Conservation (phyloP, 192 early-diverging fungal genomes). For the Ramicandelaber brevisporus region DNA sequence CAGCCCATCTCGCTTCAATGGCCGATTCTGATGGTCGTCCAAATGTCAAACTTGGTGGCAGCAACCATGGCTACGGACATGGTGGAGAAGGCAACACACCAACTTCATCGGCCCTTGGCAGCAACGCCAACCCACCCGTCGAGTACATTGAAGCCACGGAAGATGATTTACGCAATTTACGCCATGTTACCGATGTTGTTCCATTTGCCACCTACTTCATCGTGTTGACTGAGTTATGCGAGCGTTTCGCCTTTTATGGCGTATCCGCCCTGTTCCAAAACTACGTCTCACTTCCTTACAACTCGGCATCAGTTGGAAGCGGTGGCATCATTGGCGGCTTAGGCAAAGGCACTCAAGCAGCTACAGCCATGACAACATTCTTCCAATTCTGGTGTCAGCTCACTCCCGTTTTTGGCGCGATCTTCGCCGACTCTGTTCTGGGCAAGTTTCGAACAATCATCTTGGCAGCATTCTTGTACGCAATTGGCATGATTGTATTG, state of each 20-base stretch:
- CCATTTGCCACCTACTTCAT: slow-evolving; percentile 21
- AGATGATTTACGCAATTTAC: slow-evolving; percentile 24
- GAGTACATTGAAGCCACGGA: too few relatives aligned
- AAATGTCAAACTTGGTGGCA: too few relatives aligned
- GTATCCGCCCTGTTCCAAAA: slow-evolving; percentile 24
- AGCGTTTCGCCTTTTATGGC: slow-evolving; percentile 30
- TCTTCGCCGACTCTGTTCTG: slow-evolving; percentile 37
- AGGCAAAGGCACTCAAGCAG: slow-evolving; percentile 14
- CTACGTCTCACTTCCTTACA: slow-evolving; percentile 20
- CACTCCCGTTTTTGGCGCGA: slow-evolving; percentile 27
- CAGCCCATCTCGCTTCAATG: too few relatives aligned
- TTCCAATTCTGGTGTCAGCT: slow-evolving; percentile 27
- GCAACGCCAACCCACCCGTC: too few relatives aligned
- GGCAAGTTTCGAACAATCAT: slow-evolving; percentile 50
- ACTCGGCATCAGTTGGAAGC: slow-evolving; percentile 7
- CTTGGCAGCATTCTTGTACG: slow-evolving; percentile 27
- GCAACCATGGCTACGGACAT: too few relatives aligned
- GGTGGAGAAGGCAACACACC: too few relatives aligned
- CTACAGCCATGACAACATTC: slow-evolving; percentile 19
- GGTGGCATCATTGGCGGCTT: slow-evolving; percentile 20
- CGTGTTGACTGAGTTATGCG: slow-evolving; percentile 23
- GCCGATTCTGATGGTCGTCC: too few relatives aligned
- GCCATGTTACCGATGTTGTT: slow-evolving; percentile 23
- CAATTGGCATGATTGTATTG: slow-evolving; percentile 29
- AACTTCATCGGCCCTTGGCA: too few relatives aligned